Evolutionary conservation across 1,284 basidiomycete genomes (phyloP).

Genomic region (Caloboletus inedulis): DNA sequence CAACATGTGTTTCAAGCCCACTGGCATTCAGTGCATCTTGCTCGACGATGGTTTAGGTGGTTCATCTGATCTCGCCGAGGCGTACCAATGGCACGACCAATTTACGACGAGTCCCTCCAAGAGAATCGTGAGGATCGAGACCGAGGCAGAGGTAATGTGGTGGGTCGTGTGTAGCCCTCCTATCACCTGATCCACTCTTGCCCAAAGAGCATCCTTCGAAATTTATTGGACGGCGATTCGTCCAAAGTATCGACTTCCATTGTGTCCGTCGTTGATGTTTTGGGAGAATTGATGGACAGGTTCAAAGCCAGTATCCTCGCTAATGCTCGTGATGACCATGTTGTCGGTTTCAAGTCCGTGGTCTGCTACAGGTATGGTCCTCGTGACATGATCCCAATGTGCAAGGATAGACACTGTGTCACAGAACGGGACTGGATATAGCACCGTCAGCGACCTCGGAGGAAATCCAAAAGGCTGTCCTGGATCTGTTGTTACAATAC

Average conservation of each 20-base stretch:
- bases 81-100: constrained; percentile 57
- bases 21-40: constrained; percentile 60
- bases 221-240: constrained; percentile 21
- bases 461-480: constrained; percentile 32
- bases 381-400: not conserved
- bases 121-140: constrained; percentile 65
- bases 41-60: constrained; percentile 68
- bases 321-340: constrained; percentile 42
- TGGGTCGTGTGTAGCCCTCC: not conserved
- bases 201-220: constrained; percentile 36
- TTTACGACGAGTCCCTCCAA: constrained; percentile 51
- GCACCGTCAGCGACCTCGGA: constrained; percentile 19
- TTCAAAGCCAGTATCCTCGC: constrained; percentile 36
- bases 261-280: constrained; percentile 22
- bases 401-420: not conserved
- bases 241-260: constrained; percentile 15
- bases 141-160: constrained; percentile 56
- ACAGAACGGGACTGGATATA: constrained; percentile 62
- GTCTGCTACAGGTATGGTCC: constrained; percentile 52
- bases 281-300: constrained; percentile 34
- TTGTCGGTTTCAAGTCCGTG: constrained; percentile 74
- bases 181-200: constrained; percentile 4
- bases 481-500: constrained; percentile 32
- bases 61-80: constrained; percentile 46
- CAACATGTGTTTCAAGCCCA: constrained; percentile 46